These are phyloP conservation scores for Phytophthora cajani DNA, from an alignment of 352 stramenopile species.

Conservation along the genomic window DNA sequence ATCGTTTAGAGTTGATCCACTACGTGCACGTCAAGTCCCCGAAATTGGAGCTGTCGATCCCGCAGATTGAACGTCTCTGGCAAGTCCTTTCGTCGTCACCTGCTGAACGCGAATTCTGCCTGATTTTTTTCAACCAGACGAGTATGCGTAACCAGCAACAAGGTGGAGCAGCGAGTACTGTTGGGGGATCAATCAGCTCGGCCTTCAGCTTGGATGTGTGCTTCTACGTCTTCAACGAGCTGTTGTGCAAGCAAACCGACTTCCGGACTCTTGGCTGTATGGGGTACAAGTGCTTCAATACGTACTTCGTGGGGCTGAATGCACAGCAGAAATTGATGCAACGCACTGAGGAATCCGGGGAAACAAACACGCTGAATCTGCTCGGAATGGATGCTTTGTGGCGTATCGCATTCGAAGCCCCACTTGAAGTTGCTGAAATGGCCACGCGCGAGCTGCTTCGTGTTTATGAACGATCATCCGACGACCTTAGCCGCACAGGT, in stretches of 20 bases:
- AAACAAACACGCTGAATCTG: constrained; percentile 46
- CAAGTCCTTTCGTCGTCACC: constrained; percentile 73
- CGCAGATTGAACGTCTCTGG: constrained; percentile 83
- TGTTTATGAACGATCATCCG: constrained; percentile 76
- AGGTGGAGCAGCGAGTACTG: constrained; percentile 22
- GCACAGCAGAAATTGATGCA: constrained; percentile 53
- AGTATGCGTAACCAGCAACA: constrained; percentile 58
- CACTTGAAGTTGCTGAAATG: constrained; percentile 77
- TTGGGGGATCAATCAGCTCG: constrained; percentile 61
- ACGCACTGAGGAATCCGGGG: constrained; percentile 15
- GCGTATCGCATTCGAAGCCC: constrained; percentile 83
- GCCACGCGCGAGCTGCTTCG: constrained; percentile 81
- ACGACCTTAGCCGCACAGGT: constrained; percentile 20
- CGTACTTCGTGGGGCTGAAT: constrained; percentile 86
- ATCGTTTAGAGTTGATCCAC: constrained; percentile 88
- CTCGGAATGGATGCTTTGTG: constrained; percentile 85
- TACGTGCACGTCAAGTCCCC: constrained; percentile 86
- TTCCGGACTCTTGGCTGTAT: constrained; percentile 73
- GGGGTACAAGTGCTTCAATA: constrained; percentile 90
- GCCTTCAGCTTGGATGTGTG: constrained; percentile 83
- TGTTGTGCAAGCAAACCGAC: constrained; percentile 83
- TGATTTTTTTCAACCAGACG: constrained; percentile 89
- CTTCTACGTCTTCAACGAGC: constrained; percentile 83
- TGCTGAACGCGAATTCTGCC: constrained; percentile 79
- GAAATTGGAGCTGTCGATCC: constrained; percentile 75